Conservation (phyloP, 306 rosid species). For the Datisca glomerata region DNA sequence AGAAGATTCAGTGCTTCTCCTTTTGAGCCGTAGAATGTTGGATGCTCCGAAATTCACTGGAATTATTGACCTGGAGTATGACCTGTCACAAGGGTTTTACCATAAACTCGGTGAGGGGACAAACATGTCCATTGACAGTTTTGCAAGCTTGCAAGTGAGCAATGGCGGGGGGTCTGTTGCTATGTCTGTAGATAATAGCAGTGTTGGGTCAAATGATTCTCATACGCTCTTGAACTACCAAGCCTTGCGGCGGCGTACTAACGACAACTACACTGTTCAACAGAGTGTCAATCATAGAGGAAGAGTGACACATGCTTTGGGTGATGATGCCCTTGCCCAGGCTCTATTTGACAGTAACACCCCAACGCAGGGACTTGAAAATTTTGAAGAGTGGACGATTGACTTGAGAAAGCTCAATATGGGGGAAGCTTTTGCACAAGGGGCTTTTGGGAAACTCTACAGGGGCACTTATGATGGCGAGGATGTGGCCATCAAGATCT, state of each 20-base stretch:
- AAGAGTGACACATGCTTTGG: slow-evolving; percentile 80
- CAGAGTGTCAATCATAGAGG: slow-evolving; percentile 74
- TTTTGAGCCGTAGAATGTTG: slow-evolving; percentile 54
- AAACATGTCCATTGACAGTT: slow-evolving; percentile 85
- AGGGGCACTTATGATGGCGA: slow-evolving; percentile 86
- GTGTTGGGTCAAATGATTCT: slow-evolving; percentile 93
- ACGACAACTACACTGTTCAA: slow-evolving; percentile 71
- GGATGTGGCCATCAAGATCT: slow-evolving; percentile 90
- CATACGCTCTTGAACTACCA: slow-evolving; percentile 87
- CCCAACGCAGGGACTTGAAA: slow-evolving; percentile 74
- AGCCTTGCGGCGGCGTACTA: slow-evolving; percentile 62
- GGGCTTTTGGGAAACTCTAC: slow-evolving; percentile 93
- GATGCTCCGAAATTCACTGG: slow-evolving; percentile 73
- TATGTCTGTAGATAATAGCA: slow-evolving; percentile 93
- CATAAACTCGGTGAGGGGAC: slow-evolving; percentile 86
- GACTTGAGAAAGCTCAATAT: slow-evolving; percentile 75
- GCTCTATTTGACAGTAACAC: slow-evolving; percentile 74
- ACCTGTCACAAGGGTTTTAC: slow-evolving; percentile 85
- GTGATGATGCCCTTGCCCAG: slow-evolving; percentile 89
- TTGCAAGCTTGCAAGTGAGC: slow-evolving; percentile 78
- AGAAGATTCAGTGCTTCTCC: slow-evolving; percentile 24
- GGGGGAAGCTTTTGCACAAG: slow-evolving; percentile 98
- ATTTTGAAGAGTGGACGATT: slow-evolving; percentile 85
- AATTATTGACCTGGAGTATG: slow-evolving; percentile 58
- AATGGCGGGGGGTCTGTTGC: slow-evolving; percentile 92